These are phyloP conservation scores for Cercospora berteroae DNA, from an alignment of 2,329 filamentous ascomycete genomes.

Conservation along the genomic window DNA sequence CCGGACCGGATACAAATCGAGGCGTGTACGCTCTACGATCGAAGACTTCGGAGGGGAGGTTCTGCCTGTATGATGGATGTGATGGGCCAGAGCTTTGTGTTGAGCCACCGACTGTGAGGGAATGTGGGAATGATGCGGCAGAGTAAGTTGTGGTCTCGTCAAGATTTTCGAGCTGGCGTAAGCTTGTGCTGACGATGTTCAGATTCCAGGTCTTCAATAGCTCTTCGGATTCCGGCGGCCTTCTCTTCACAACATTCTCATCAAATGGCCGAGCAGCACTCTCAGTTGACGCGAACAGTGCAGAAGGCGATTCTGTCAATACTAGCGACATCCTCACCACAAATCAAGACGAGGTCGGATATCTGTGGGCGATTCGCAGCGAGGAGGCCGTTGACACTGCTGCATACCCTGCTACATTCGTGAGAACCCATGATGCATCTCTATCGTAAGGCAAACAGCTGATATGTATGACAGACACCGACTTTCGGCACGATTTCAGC, in stretches of 20 bases:
- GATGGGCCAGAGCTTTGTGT: slow-evolving; percentile 5
- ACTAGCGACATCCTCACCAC: not conserved
- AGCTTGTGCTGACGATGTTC: not conserved
- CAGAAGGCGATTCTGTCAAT: slow-evolving; percentile 10
- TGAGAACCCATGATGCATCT: not conserved
- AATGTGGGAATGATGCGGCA: slow-evolving; percentile 11
- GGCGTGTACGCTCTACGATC: slow-evolving; percentile 16
- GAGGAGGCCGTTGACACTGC: slow-evolving; percentile 2
- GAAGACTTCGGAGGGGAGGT: slow-evolving; percentile 5
- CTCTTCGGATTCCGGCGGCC: not conserved
- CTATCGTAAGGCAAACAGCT: not conserved
- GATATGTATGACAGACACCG: not conserved
- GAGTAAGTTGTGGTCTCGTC: not conserved
- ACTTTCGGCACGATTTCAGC: not conserved
- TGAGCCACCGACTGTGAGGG: not conserved
- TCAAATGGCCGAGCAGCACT: slow-evolving; percentile 4
- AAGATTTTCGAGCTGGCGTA: not conserved
- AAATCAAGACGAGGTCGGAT: slow-evolving; percentile 1
- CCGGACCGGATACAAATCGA: slow-evolving; percentile 8
- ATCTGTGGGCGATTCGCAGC: slow-evolving; percentile 13
- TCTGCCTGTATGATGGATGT: slow-evolving; percentile 8
- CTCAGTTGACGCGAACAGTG: not conserved
- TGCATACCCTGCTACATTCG: slow-evolving; percentile 10
- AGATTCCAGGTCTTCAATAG: slow-evolving; percentile 12
- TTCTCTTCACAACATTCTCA: slow-evolving; percentile 10